Evolutionary conservation across 2,329 filamentous ascomycete species (phyloP), one percentile per base, ranked within the genome.

Genomic region (Cytospora schulzeri): DNA sequence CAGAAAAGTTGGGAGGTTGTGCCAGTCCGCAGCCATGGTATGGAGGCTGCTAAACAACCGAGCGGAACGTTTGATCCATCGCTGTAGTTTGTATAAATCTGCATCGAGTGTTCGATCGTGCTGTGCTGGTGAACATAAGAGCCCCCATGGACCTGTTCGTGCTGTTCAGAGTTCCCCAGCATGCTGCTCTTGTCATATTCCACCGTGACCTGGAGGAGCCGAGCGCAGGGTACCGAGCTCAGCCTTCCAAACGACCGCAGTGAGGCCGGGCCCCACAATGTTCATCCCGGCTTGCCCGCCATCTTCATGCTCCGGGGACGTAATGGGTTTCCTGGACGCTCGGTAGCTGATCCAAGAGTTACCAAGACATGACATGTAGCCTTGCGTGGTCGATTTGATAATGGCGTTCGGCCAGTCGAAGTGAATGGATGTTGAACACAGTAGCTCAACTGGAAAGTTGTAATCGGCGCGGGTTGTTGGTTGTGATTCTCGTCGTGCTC

Each of bases 401-500:
- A 14, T 48, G n/a, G n/a, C 7, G 11, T 2, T 35, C 11, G n/a
- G 19, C n/a, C n/a, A 48, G 45, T 48, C 45, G 45, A 12, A 24
- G n/a, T 24, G 8, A 8, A 48, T 24, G n/a, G 45, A 24, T 22
- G 45, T 24, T 24, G 45, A 19, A 24, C 45, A 48, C n/a, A 24
- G n/a, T 12, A 24, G 45, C n/a, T 24, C 45, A 24, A 48, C 8
- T 48, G n/a, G 7, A 14, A 48, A 14, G 45, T 24, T 48, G 45
- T 8, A 48, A 48, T 48, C 22, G 45, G 45, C n/a, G 11, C n/a
- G 45, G 45, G 12, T 48, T 48, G 17, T 48, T 11, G n/a, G 15
- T n/a, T 5, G 24, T 24, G 15, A 9, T 35, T 7, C 41, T 48
- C 29, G 8, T 19, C 51, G 15, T 17, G 17, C 62, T 80, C 80